Evolutionary conservation across 495 filamentous ascomycete species (phyloP).

Genomic region (Hypoxylon lienhwacheense): DNA sequence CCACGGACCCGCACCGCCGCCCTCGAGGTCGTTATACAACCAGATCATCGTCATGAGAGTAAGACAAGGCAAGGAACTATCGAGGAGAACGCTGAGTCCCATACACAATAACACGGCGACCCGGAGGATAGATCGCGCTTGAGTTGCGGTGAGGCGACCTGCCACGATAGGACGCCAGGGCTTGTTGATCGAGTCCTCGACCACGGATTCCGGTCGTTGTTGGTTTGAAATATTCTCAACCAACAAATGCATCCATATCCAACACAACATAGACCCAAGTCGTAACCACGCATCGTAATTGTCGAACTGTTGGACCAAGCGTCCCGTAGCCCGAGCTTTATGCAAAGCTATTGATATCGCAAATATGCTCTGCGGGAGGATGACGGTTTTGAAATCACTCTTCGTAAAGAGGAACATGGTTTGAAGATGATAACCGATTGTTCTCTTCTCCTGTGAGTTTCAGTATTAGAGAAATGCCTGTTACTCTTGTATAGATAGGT

Average conservation of each 20-base stretch:
- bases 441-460: background rate
- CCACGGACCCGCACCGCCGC: slow-evolving; percentile 28
- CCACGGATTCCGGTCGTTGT: slow-evolving; percentile 26
- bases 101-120: slow-evolving; percentile 8
- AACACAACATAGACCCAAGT: slow-evolving; percentile 17
- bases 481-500: background rate
- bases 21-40: slow-evolving; percentile 44
- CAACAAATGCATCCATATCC: slow-evolving; percentile 42
- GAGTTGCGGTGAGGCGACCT: slow-evolving; percentile 17
- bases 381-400: background rate
- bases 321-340: background rate
- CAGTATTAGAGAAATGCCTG: background rate
- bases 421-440: background rate
- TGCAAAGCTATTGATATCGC: background rate
- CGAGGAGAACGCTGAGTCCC: slow-evolving; percentile 11
- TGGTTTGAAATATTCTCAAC: slow-evolving; percentile 45
- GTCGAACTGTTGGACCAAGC: background rate
- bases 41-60: slow-evolving; percentile 33
- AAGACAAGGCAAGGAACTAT: slow-evolving; percentile 27
- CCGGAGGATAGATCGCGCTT: slow-evolving; percentile 19
- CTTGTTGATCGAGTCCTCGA: slow-evolving; percentile 44
- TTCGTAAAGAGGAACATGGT: background rate
- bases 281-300: too few species aligned
- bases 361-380: background rate
- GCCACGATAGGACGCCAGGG: slow-evolving; percentile 45